These are phyloP conservation scores for Geranium brycei DNA, from an alignment of 345 rosid species.

Conservation along the genomic window DNA sequence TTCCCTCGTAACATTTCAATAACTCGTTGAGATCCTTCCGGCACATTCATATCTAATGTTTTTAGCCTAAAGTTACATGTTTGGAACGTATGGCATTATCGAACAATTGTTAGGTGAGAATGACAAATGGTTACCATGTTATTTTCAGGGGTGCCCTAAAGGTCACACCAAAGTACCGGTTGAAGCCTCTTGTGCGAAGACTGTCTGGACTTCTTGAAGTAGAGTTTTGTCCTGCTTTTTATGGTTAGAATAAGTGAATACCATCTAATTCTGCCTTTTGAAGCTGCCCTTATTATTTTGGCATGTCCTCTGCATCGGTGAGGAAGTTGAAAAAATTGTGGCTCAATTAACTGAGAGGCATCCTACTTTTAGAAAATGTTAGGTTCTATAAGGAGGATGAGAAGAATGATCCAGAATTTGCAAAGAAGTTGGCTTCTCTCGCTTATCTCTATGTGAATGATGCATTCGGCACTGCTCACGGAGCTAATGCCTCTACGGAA, in stretches of 20 bases:
- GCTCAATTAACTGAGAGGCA: slow-evolving; percentile 76
- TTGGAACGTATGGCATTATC: neutral
- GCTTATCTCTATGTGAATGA: slow-evolving; percentile 87
- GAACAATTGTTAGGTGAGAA: too few relatives aligned
- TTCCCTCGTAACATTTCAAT: neutral
- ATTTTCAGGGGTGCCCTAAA: slow-evolving; percentile 73
- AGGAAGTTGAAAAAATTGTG: slow-evolving; percentile 71
- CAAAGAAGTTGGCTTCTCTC: slow-evolving; percentile 82
- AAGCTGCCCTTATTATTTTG: neutral
- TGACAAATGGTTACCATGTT: too few relatives aligned
- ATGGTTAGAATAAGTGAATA: neutral
- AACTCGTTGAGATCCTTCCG: neutral
- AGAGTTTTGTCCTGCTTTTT: slow-evolving; percentile 28
- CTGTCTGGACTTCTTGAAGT: slow-evolving; percentile 77
- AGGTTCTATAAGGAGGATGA: slow-evolving; percentile 91
- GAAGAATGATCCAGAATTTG: slow-evolving; percentile 84
- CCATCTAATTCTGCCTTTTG: neutral
- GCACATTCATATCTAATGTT: neutral
- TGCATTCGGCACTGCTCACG: slow-evolving; percentile 92
- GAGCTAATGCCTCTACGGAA: slow-evolving; percentile 97
- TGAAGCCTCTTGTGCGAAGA: slow-evolving; percentile 80
- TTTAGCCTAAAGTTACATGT: neutral
- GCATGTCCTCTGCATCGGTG: slow-evolving; percentile 46
- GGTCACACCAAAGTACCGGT: slow-evolving; percentile 88
- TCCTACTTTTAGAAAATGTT: slow-evolving; percentile 80